Evolutionary conservation across 768 basidiomycete genomes (phyloP), one percentile per base, ranked within the genome.

Genomic region (Lactifluus pinguis): DNA sequence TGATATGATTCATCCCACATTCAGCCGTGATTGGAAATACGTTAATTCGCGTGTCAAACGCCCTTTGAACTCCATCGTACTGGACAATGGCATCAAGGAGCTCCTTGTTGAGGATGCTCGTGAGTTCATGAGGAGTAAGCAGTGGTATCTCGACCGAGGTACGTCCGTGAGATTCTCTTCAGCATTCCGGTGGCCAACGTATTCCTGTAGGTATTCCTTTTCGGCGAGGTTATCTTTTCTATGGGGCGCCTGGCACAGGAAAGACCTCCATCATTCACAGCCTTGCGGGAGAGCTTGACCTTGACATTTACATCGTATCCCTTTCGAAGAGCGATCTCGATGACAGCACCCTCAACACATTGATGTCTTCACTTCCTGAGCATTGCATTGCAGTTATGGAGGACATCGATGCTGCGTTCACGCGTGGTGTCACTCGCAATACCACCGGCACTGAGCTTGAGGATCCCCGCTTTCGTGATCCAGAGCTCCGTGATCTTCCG

Each of bases 321-420:
- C 79, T 90, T 9, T 83, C 86, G 4, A 79, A 81, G 17, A 65
- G 72, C 11, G 81, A 82, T 8, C 69, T 91, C 47, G 86, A 89
- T 65, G 89, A 90, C 68, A 73, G 76, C 1, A 69, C 72, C 8
- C 79, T 89, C 30, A 77, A 75, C 55, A 76, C 81, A 47, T 75
- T 89, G 47, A 81, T 89, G 60, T 76, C 79, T 8, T 74, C 76
- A 1, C 76, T 90, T 2, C 89, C 89, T n/a, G 77, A 83, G 58
- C 77, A 77, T 65, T 89, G 85, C 66, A 85, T 92, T 57, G 82
- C 84, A 3, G 76, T 92, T 38, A 88, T 92, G 81, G 89, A 92
- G 69, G 90, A 92, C 68, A 85, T 92, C 57, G 90, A 92, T 64
- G 87, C 84, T 2, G 89, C 87, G 2, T 87, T 91, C 72, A 73